Percentiles rank a stretch among this genome's conserved stretches.
Evolutionary conservation across 108 stramenopile genomes (phyloP).

Genomic region (Mayamaea pseudoterrestris): DNA sequence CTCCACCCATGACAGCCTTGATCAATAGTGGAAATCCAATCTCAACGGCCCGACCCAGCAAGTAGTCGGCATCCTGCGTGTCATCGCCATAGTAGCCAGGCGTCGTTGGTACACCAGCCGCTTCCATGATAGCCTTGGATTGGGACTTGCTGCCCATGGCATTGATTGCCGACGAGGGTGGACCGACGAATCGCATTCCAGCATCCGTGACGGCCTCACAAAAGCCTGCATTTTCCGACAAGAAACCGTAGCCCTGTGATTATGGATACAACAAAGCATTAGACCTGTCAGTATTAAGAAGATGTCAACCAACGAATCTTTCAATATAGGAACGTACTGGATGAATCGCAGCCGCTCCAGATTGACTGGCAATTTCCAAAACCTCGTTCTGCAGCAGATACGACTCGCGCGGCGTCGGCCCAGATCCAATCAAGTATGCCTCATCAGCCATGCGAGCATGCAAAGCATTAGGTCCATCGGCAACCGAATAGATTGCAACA

Average conservation of each 20-base stretch:
- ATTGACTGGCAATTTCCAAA: constrained; percentile 43
- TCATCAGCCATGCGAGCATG: constrained; percentile 67
- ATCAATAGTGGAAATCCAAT: constrained; percentile 99
- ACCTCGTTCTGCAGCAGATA: constrained; percentile 79
- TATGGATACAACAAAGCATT: too few relatives aligned
- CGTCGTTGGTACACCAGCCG: constrained; percentile 82
- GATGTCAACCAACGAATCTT: constrained; percentile 43
- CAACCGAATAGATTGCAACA: constrained; percentile 83
- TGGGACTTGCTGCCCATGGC: constrained; percentile 63
- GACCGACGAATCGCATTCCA: constrained; percentile 77
- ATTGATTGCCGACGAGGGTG: constrained; percentile 71
- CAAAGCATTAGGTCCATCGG: constrained; percentile 55
- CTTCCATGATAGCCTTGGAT: constrained; percentile 80
- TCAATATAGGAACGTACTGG: too few relatives aligned
- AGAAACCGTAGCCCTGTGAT: constrained; percentile 85
- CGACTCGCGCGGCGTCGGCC: constrained; percentile 43
- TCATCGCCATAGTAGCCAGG: constrained; percentile 83
- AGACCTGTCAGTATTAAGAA: background rate
- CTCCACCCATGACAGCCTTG: constrained; percentile 95
- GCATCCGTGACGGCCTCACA: constrained; percentile 22
- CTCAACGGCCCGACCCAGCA: constrained; percentile 60
- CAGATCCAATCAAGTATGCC: constrained; percentile 76
- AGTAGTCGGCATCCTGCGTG: constrained; percentile 24
- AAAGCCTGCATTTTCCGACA: constrained; percentile 75
- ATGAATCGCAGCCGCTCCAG: constrained; percentile 83